Evolutionary conservation across 345 rosid genomes (phyloP).

Genomic region (Cardamine occulta): DNA sequence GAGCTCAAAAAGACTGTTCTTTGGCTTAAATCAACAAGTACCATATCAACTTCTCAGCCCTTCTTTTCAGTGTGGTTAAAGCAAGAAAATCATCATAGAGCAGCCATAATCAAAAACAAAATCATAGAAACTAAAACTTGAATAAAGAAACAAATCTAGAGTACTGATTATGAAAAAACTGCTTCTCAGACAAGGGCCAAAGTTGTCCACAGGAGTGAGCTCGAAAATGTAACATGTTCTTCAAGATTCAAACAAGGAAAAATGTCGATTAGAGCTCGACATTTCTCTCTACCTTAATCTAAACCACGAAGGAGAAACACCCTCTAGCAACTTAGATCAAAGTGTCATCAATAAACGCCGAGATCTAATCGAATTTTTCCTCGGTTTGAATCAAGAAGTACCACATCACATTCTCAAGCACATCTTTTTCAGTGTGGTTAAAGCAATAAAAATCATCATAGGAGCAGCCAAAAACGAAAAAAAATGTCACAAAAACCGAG

Average conservation of each 20-base stretch:
- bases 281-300: conserved; percentile 37
- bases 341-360: conserved; percentile 30
- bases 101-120: neutral
- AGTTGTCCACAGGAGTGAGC: conserved; percentile 38
- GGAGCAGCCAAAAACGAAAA: conserved; percentile 31
- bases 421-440: conserved; percentile 47
- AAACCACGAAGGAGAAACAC: conserved; percentile 35
- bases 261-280: conserved; percentile 16
- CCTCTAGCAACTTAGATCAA: conserved; percentile 39
- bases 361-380: conserved; percentile 6
- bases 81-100: conserved; percentile 40
- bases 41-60: conserved; percentile 19
- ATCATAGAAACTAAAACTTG: neutral
- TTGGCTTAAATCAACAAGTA: conserved; percentile 7
- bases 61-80: conserved; percentile 45
- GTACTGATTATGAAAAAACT: neutral
- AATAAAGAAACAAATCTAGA: neutral
- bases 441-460: conserved; percentile 43
- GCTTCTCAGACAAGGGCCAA: conserved; percentile 47
- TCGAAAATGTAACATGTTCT: conserved; percentile 10
- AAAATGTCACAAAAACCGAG: neutral
- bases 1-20: conserved; percentile 15
- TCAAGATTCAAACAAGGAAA: conserved; percentile 26
- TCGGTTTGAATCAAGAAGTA: conserved; percentile 5
- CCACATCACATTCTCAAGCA: conserved; percentile 5